Percentiles rank a stretch among this genome's conserved stretches.
These are phyloP conservation scores for Eragrostis tef DNA, from an alignment of 202 grass and related monocot species.

Conservation along the genomic window DNA sequence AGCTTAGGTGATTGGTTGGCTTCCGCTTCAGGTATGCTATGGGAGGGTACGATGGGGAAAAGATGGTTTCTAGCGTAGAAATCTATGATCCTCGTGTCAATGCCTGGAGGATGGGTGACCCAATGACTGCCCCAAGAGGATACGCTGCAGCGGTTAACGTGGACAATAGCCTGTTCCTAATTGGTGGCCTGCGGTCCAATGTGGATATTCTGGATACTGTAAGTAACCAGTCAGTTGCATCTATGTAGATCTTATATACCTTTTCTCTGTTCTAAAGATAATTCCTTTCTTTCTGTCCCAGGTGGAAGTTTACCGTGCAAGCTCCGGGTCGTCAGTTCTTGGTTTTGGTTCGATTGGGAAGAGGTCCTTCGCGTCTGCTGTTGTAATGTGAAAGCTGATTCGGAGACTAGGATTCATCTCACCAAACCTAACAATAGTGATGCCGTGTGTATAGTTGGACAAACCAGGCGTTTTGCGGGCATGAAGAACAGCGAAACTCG, in stretches of 20 bases:
- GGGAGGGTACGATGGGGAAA: slow-evolving; percentile 67
- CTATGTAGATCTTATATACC: not conserved
- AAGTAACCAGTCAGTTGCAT: slow-evolving; percentile 19
- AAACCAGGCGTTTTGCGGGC: not conserved
- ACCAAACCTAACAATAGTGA: slow-evolving; percentile 32
- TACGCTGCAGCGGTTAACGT: slow-evolving; percentile 62
- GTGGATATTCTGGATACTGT: slow-evolving; percentile 67
- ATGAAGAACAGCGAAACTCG: not conserved
- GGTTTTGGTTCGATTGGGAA: slow-evolving; percentile 63
- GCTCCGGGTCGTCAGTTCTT: slow-evolving; percentile 54
- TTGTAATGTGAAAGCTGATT: slow-evolving; percentile 41
- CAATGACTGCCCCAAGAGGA: slow-evolving; percentile 70
- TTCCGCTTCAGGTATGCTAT: slow-evolving; percentile 66
- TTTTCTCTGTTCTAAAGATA: slow-evolving; percentile 10
- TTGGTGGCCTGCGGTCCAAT: slow-evolving; percentile 63
- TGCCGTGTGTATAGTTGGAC: not conserved
- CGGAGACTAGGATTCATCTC: slow-evolving; percentile 20
- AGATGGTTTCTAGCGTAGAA: slow-evolving; percentile 70
- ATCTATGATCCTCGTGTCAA: slow-evolving; percentile 67
- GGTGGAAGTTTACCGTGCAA: slow-evolving; percentile 74
- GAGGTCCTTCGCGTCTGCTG: slow-evolving; percentile 70
- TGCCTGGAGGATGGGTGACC: slow-evolving; percentile 61
- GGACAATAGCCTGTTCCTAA: slow-evolving; percentile 57
- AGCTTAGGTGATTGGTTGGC: slow-evolving; percentile 23
- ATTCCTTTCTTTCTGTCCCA: slow-evolving; percentile 32